Evolutionary conservation across 805 yeast species (phyloP).

Genomic region (Ogataea parapolymorpha): DNA sequence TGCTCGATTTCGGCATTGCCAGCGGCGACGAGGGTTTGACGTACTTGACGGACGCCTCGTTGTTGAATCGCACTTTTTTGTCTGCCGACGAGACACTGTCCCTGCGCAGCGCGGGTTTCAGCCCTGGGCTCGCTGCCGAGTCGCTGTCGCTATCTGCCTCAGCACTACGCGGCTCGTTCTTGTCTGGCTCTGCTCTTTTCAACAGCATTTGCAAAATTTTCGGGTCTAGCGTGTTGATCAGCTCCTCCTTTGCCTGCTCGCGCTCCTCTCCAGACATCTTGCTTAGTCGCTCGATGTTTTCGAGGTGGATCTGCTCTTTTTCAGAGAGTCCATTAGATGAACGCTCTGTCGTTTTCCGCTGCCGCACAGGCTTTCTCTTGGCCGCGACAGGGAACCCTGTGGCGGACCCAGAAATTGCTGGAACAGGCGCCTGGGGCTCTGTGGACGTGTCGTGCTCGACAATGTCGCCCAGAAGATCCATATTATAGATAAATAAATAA

Average conservation of each 20-base stretch:
- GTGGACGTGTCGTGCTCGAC: slow-evolving; percentile 51
- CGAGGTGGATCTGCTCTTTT: slow-evolving; percentile 71
- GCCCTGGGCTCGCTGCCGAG: slow-evolving; percentile 14
- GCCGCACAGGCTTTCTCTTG: slow-evolving; percentile 37
- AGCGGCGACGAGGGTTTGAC: slow-evolving; percentile 13
- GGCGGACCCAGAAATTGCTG: not conserved
- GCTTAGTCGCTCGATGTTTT: slow-evolving; percentile 61
- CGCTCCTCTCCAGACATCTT: slow-evolving; percentile 67
- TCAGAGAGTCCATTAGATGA: slow-evolving; percentile 43
- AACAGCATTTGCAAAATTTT: slow-evolving; percentile 56
- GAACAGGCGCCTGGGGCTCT: slow-evolving; percentile 4
- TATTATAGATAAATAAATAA: slow-evolving; percentile 21
- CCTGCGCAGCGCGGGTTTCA: slow-evolving; percentile 23
- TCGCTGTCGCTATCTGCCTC: slow-evolving; percentile 10
- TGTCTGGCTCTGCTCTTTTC: slow-evolving; percentile 38
- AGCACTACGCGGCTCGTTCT: not conserved
- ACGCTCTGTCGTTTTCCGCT: slow-evolving; percentile 7
- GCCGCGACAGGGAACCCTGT: slow-evolving; percentile 38
- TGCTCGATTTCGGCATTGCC: not conserved
- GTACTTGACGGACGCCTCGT: slow-evolving; percentile 33
- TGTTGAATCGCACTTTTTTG: slow-evolving; percentile 31
- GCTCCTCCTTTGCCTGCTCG: slow-evolving; percentile 59
- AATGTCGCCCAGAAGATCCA: slow-evolving; percentile 73
- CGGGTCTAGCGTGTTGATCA: slow-evolving; percentile 67
- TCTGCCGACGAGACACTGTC: slow-evolving; percentile 18